phyloP scores from a whole-genome alignment of 1,284 basidiomycete genomes.

The Chalciporus sp. region DNA sequence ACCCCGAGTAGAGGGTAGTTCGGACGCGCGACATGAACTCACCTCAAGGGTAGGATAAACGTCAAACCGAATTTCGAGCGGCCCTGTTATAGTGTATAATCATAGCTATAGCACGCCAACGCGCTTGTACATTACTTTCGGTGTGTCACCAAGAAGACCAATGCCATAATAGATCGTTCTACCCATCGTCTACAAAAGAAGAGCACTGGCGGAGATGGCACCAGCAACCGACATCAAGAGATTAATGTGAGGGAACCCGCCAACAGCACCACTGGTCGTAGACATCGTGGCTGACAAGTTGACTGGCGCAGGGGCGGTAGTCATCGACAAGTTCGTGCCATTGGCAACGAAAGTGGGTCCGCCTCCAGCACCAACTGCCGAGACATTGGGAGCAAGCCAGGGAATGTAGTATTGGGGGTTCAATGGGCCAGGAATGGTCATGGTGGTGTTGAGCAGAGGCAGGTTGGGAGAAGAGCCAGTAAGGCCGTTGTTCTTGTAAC shows the following conservation, averaged over 20 bases:
- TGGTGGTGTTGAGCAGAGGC: conserved; percentile 36
- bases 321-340: conserved; percentile 38
- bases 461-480: conserved; percentile 14
- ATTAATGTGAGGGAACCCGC: conserved; percentile 3
- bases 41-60: too few species aligned
- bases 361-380: conserved; percentile 41
- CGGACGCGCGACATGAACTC: too few species aligned
- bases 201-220: conserved; percentile 13
- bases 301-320: conserved; percentile 39
- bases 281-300: conserved; percentile 41
- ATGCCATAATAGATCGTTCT: not conserved
- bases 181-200: conserved; percentile 16
- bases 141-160: conserved; percentile 3
- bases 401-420: conserved; percentile 42
- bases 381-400: conserved; percentile 44
- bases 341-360: conserved; percentile 40
- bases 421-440: conserved; percentile 34
- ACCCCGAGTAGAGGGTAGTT: too few species aligned
- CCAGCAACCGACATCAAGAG: conserved; percentile 12
- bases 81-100: too few species aligned
- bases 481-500: conserved; percentile 38
- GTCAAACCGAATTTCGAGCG: not conserved
- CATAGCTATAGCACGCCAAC: not conserved
- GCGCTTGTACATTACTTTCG: conserved; percentile 12
- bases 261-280: conserved; percentile 12